Base-by-base conservation (phyloP, 1,284 basidiomycete species). In the Singerocomus rubriflavus region DNA sequence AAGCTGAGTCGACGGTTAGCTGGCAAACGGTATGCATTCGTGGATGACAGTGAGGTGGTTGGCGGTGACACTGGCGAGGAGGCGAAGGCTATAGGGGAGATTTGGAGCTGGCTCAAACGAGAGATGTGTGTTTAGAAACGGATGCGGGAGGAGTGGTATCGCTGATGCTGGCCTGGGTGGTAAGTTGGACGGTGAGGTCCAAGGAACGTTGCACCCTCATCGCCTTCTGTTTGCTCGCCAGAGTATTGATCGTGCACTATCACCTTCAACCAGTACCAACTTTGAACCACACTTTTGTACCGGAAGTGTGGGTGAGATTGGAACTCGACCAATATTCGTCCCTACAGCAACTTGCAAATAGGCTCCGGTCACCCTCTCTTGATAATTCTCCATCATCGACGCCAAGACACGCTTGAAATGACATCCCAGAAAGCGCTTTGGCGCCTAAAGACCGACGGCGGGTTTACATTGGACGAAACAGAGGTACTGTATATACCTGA, bases 21-120 rank as follows among this genome's bases (percentile, higher is more conserved):
- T 46, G 76, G 73, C n/a, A 72, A 75, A 56, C 71, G 67, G 49
- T 84, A 84, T 54, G 81, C 76, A 11, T 77, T 76, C 50, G 64
- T 76, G 17, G 67, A 74, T 5, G 69, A 74, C 6, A 13, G 40
- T 5, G 63, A 58, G 5, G 46, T 53, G 36, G 6, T 60, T 10
- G 49, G 14, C 13, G 41, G 14, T 44, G 44, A 31, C 10, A 2
- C 9, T 46, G 14, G 27, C 9, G 13, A 40, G 10, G 16, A 29
- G 11, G 27, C 25, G 6, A 37, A 45, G 17, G 32, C 13, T 12
- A 26, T 42, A 16, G 26, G 8, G 12, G 59, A 65, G 29, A 42
- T 69, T 17, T 69, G 65, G 68, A 33, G 43, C 1, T 70, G 67
- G 64, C 38, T 66, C 39, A 59, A 66, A 35, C 41, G 27, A 26